phyloP scores from a whole-genome alignment of 2,329 filamentous ascomycete species.

The Rugonectria rugulosa region DNA sequence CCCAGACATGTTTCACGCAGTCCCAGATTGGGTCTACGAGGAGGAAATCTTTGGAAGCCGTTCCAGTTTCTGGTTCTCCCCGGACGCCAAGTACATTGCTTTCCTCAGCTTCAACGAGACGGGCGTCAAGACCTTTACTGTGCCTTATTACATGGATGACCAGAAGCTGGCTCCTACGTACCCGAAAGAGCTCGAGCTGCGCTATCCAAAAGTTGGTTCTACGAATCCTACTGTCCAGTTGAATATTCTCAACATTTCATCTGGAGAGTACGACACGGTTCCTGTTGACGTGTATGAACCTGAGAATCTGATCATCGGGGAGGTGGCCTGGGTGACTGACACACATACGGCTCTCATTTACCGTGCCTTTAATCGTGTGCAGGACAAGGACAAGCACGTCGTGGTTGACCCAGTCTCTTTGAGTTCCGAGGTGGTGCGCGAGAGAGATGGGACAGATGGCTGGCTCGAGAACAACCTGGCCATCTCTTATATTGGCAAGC shows the following conservation, averaged over 20 bases:
- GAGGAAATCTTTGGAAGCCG: constrained; percentile 68
- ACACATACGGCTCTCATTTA: constrained; percentile 68
- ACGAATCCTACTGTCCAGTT: constrained; percentile 72
- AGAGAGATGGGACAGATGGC: constrained; percentile 65
- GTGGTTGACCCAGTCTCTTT: constrained; percentile 61
- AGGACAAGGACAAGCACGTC: constrained; percentile 69
- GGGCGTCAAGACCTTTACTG: constrained; percentile 69
- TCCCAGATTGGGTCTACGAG: constrained; percentile 86
- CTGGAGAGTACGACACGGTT: constrained; percentile 53
- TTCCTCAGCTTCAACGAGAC: constrained; percentile 89
- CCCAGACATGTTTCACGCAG: constrained; percentile 68
- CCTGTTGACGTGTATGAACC: constrained; percentile 64
- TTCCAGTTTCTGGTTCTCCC: constrained; percentile 90
- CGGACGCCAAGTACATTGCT: constrained; percentile 84
- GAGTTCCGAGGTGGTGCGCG: constrained; percentile 56
- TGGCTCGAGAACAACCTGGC: constrained; percentile 69
- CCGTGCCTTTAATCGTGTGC: constrained; percentile 72
- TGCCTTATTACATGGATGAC: constrained; percentile 72
- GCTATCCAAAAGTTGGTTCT: constrained; percentile 74
- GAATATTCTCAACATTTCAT: constrained; percentile 62
- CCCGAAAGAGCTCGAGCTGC: constrained; percentile 66
- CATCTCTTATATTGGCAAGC: constrained; percentile 61
- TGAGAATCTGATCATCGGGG: constrained; percentile 70
- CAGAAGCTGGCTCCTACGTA: constrained; percentile 66
- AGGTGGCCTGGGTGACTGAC: constrained; percentile 72